Percentiles rank a stretch among this genome's conserved stretches.
These are phyloP conservation scores for Wickerhamiella australiensis DNA, from an alignment of 805 yeast genomes.

Conservation along the genomic window DNA sequence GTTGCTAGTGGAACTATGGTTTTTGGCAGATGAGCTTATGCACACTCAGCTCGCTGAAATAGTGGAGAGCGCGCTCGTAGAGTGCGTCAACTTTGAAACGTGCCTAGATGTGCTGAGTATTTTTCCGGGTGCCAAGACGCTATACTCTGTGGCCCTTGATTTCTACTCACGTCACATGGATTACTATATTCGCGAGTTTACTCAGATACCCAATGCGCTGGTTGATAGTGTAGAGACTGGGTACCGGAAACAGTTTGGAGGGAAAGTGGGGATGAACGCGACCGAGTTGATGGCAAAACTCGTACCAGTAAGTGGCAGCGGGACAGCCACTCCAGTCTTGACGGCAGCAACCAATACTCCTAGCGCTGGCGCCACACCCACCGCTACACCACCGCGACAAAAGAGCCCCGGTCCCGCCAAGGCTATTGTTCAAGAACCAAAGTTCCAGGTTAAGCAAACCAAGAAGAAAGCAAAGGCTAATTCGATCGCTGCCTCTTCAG, in stretches of 20 bases:
- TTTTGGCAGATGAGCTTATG: constrained; percentile 19
- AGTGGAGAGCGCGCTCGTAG: constrained; percentile 17
- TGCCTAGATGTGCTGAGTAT: constrained; percentile 13
- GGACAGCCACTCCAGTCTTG: no score
- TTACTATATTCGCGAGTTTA: constrained; percentile 8
- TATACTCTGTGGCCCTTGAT: constrained; percentile 5
- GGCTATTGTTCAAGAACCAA: background rate
- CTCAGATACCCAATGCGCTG: background rate
- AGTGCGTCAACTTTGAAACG: constrained; percentile 15
- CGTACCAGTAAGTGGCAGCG: background rate
- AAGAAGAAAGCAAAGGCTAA: background rate
- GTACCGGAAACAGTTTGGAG: constrained; percentile 4
- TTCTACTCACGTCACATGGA: constrained; percentile 13
- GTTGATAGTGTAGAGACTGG: constrained; percentile 10
- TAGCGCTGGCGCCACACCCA: background rate
- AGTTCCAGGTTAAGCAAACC: background rate
- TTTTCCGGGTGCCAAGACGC: constrained; percentile 4
- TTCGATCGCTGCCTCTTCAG: background rate
- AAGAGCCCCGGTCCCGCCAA: background rate
- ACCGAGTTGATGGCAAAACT: background rate
- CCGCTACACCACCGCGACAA: background rate
- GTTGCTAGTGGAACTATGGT: constrained; percentile 18
- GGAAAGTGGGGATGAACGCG: background rate
- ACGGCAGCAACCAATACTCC: no score
- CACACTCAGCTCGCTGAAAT: constrained; percentile 13